These are phyloP conservation scores for Neonectria hederae DNA, from an alignment of 2,329 filamentous ascomycete genomes.

Conservation along the genomic window DNA sequence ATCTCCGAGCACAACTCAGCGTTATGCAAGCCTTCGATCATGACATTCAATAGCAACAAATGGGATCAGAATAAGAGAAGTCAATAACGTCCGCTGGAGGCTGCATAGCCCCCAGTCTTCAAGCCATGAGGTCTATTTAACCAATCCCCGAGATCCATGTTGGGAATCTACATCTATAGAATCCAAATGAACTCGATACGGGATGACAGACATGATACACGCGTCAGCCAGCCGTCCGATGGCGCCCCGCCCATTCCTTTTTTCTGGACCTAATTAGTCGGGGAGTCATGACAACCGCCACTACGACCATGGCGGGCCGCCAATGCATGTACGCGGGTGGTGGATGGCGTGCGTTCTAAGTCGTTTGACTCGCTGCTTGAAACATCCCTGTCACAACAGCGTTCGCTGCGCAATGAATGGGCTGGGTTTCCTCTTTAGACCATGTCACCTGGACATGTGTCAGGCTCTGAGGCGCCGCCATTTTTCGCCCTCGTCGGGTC, in stretches of 20 bases:
- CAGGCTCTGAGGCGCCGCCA: constrained; percentile 5
- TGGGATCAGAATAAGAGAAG: constrained; percentile 6
- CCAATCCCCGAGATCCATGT: background rate
- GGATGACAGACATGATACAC: background rate
- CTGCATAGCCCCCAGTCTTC: background rate
- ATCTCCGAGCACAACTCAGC: constrained; percentile 6
- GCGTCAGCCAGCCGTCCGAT: background rate
- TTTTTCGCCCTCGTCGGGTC: constrained; percentile 1
- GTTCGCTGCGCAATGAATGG: background rate
- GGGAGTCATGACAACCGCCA: background rate
- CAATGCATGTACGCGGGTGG: background rate
- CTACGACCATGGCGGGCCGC: constrained; percentile 1
- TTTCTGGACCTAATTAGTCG: background rate
- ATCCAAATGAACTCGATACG: background rate
- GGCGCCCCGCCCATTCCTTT: background rate
- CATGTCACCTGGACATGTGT: background rate
- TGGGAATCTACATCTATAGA: background rate
- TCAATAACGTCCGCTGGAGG: background rate
- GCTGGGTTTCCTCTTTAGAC: background rate
- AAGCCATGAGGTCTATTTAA: background rate
- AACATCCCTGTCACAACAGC: background rate
- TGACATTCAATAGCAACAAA: constrained; percentile 14
- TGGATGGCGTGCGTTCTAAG: background rate
- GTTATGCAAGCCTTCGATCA: constrained; percentile 2
- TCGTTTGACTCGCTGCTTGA: background rate